Evolutionary conservation across 2,329 filamentous ascomycete species (phyloP), one percentile per base, ranked within the genome.

Genomic region (Magnaporthales sp.): DNA sequence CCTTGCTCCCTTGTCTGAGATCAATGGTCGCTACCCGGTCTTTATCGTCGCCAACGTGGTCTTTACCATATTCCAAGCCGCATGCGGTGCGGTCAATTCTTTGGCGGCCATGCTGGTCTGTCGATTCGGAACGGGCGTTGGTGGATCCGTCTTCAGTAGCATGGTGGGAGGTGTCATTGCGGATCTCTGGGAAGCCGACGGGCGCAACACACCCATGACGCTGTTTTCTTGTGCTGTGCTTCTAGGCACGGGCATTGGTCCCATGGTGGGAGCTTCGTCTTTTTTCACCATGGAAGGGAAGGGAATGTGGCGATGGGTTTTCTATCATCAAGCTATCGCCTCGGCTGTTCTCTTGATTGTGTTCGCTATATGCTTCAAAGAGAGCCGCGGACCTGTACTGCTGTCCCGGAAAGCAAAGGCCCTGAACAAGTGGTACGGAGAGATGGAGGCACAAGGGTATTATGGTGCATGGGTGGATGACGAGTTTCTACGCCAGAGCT

Each of bases 111-210:
- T 97, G 84, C 76, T 96, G 0, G 77, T 93, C 2, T 85, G 88
- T 0, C 86, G 93, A 0, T 91, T 97, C 74, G 82, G 95, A 62
- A 84, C 88, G 10, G 93, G 93, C 1, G 86, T 88, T n/a, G 91
- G 91, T 7, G 89, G 86, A 6, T 92, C 89, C 63, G 88, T 83
- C 0, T 96, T 96, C 74, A 92, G 90, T 61, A 95, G 92, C 26
- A 93, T 97, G 84, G 90, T 96, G 0, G 93, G 93, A n/a, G 93
- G 93, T 3, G 91, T 97, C 4, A 89, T 97, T 56, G 90, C 90
- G 64, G 93, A 97, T 73, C 85, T 97, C 67, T 97, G 93, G 79
- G 86, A 89, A 63, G 87, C 91, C 10, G 80, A 91, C 68, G 88
- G 91, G 61, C 83, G 94, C 38, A 97, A 97, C 72, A 92, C 90